Conservation (phyloP, 1,284 basidiomycete species). For the Trametes pubescens region DNA sequence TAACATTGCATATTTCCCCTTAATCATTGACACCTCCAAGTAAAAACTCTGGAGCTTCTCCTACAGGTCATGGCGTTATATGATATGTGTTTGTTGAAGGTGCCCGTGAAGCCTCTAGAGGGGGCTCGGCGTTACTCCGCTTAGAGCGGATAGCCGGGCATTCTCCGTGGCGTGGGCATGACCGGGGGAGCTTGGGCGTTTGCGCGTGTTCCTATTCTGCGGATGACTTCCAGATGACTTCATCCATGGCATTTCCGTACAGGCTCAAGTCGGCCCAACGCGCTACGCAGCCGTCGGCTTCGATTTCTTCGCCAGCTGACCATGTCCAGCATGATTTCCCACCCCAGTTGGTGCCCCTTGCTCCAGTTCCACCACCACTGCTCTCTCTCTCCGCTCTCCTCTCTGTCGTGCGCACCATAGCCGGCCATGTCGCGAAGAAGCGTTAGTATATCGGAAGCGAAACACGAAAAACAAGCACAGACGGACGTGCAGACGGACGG, state of each 20-base stretch:
- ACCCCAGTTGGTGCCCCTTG: constrained; percentile 4
- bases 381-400: not conserved
- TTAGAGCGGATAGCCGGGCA: no score
- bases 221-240: constrained; percentile 21
- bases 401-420: not conserved
- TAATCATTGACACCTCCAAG: no score
- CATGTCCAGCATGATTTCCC: not conserved
- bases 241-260: constrained; percentile 20
- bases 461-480: constrained; percentile 6
- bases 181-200: not conserved
- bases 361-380: constrained; percentile 5
- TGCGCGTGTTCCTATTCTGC: not conserved
- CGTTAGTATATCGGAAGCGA: constrained; percentile 5
- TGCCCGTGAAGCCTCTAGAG: no score
- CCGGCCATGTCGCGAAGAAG: constrained; percentile 4
- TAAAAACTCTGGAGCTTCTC: no score
- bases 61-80: no score
- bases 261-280: not conserved
- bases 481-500: constrained; percentile 10
- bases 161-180: not conserved
- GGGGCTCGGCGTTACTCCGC: no score
- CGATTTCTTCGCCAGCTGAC: not conserved
- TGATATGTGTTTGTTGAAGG: no score
- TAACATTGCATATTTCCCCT: no score
- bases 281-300: constrained; percentile 2